Conservation (phyloP, 2,329 filamentous ascomycete genomes). For the Parastagonospora avenae region DNA sequence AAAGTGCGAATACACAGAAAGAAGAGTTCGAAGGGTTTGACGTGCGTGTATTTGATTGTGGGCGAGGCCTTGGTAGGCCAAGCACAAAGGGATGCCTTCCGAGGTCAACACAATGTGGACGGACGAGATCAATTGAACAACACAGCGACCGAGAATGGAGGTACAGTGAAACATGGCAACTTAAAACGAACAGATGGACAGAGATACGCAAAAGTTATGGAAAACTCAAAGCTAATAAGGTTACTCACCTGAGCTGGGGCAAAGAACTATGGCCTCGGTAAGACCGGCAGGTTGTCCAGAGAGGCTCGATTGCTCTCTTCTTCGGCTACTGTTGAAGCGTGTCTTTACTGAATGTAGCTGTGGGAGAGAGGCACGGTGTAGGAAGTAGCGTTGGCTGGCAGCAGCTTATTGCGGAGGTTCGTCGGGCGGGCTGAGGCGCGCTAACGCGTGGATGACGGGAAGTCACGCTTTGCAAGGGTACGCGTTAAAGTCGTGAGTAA, state of each 20-base stretch:
- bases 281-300: not conserved
- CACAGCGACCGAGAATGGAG: not conserved
- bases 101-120: too few species aligned
- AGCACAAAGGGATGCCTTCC: too few species aligned
- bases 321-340: too few species aligned
- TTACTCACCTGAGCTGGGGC: not conserved
- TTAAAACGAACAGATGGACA: too few species aligned
- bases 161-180: not conserved
- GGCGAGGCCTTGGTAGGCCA: too few species aligned
- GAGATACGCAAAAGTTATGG: not conserved
- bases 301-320: too few species aligned
- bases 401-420: not conserved
- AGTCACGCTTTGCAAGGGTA: conserved; percentile 2
- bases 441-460: conserved; percentile 12
- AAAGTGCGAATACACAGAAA: too few species aligned
- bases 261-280: not conserved
- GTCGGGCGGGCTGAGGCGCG: not conserved
- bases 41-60: too few species aligned
- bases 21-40: too few species aligned
- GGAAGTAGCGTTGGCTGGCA: not conserved
- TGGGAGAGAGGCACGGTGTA: not conserved
- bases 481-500: not conserved
- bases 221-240: not conserved
- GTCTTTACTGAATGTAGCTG: too few species aligned
- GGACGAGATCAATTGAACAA: not conserved